Evolutionary conservation across 805 yeast species (phyloP), one percentile per base, ranked within the genome.

Genomic region (Candida gorgasii): DNA sequence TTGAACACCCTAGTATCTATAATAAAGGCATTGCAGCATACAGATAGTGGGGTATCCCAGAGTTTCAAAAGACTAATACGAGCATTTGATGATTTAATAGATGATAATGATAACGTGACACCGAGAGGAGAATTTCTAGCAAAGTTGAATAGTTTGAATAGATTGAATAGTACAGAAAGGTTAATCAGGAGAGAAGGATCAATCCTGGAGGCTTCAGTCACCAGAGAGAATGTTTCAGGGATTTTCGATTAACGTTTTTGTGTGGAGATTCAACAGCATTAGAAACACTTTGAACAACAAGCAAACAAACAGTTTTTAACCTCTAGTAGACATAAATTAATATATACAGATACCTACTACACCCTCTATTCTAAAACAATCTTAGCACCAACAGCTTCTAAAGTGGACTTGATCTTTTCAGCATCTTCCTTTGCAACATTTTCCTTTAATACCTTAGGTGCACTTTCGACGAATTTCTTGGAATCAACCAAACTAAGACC

Each of bases 361-460:
- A 13, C 18, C 37, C 19, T 34, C 45, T 82, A 93, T 76, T 93
- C 99, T 63, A 93, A 75, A 45, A 80, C 55, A 59, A 93, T 78
- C 79, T 93, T 93, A 52, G 96, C 99, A 66, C 99, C 99, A 57
- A 92, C 78, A 41, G 81, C 93, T 74, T 93, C 99, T 62, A 93
- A 78, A 49, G 95, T 82, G 47, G 86, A 76, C 76, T 93, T 92
- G 64, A 93, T 85, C 79, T 90, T 89, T 59, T 92, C 97, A 53
- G 98, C 98, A 58, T 93, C 99, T 63, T 88, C 99, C 78, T 93
- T 93, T 49, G 95, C 84, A 48, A 93, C 89, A 57, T 89, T 89
- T 58, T 93, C 99, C 75, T 93, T 93, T 67, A 93, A 76, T 35
- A 86, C 75, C 78, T 93, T 93, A 56, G 99, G 99, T 48, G 99